A percentile compares a stretch with the other conserved stretches of the same genome.
Evolutionary conservation across 306 rosid genomes (phyloP).

Genomic region (Spatholobus suberectus): DNA sequence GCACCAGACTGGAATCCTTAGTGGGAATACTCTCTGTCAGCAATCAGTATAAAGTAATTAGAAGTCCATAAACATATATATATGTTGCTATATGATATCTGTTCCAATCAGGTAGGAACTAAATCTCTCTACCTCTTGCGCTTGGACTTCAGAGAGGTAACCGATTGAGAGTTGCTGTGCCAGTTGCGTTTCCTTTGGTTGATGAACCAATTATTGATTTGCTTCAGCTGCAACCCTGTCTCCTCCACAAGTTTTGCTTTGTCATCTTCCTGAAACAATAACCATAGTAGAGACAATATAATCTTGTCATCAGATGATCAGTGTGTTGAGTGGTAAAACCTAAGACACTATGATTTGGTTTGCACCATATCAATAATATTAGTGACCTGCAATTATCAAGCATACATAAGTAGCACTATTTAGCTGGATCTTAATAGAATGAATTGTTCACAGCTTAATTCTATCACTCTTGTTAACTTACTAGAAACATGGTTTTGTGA

Average conservation of each 20-base stretch:
- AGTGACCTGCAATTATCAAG: background rate
- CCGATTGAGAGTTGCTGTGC: constrained; percentile 97
- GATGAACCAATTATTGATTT: constrained; percentile 97
- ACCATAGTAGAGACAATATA: background rate
- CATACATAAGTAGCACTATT: background rate
- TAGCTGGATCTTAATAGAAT: background rate
- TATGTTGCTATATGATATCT: constrained; percentile 1
- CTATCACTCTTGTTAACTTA: background rate
- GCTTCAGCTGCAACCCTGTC: constrained; percentile 98
- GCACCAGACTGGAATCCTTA: constrained; percentile 17
- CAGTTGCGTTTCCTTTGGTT: constrained; percentile 98
- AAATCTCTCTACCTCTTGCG: constrained; percentile 77
- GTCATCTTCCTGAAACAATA: constrained; percentile 82
- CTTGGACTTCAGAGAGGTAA: constrained; percentile 92
- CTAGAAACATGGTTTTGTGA: background rate
- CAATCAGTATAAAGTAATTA: constrained; percentile 36
- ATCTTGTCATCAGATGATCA: background rate
- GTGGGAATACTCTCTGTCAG: constrained; percentile 30
- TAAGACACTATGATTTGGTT: background rate
- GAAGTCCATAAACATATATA: constrained; percentile 14
- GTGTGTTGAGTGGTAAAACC: too few species aligned
- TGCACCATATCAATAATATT: background rate
- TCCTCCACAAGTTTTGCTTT: constrained; percentile 99
- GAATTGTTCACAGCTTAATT: background rate
- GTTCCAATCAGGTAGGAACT: background rate